phyloP scores from a whole-genome alignment of 2,329 filamentous ascomycete genomes.

The Huntiella bhutanensis region DNA sequence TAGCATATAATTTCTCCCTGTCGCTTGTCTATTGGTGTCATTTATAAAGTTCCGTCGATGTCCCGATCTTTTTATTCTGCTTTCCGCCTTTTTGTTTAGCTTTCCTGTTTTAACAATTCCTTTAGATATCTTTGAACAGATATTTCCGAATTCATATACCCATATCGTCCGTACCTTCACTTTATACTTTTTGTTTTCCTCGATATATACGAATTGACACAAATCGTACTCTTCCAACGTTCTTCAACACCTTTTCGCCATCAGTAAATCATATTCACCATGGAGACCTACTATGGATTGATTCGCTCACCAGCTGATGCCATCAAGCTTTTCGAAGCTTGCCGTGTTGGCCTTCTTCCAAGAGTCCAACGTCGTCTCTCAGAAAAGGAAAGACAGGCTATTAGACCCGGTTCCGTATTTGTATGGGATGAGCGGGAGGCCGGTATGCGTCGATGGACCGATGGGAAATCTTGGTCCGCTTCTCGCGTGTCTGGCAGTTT shows the following conservation, averaged over 20 bases:
- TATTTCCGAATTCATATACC: not conserved
- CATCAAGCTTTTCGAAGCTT: conserved; percentile 97
- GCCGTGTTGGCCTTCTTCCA: conserved; percentile 70
- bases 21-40: not conserved
- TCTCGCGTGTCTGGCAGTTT: conserved; percentile 96
- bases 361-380: conserved; percentile 83
- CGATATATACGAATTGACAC: not conserved
- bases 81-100: not conserved
- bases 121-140: no score
- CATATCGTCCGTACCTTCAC: not conserved
- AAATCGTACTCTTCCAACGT: not conserved
- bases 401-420: conserved; percentile 91
- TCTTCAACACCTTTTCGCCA: no score
- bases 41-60: not conserved
- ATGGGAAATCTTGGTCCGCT: conserved; percentile 97
- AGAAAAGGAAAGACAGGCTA: conserved; percentile 91
- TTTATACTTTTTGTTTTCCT: not conserved
- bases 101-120: not conserved
- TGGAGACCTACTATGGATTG: conserved; percentile 94
- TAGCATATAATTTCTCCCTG: conserved; percentile 1
- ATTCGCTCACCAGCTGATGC: conserved; percentile 92
- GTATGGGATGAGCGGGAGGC: conserved; percentile 99
- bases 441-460: conserved; percentile 95
- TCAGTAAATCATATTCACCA: conserved; percentile 23
- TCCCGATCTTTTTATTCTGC: not conserved